These are phyloP conservation scores for Yamadazyma triangularis DNA, from an alignment of 1,139 yeast species.

Conservation along the genomic window DNA sequence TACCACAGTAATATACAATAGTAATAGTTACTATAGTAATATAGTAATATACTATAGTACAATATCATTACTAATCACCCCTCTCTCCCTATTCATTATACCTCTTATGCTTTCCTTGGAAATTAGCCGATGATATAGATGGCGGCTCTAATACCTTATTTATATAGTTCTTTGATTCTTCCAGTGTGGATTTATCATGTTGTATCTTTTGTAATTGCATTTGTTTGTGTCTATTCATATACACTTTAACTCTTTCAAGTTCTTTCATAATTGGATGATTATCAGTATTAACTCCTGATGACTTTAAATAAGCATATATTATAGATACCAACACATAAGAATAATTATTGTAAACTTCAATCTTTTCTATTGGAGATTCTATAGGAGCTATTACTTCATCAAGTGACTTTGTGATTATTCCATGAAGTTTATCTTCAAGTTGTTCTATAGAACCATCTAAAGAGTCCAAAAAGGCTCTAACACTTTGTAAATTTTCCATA, in stretches of 20 bases:
- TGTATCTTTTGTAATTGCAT: conserved; percentile 20
- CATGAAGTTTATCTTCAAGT: conserved; percentile 25
- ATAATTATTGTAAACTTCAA: conserved; percentile 34
- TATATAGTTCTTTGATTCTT: conserved; percentile 36
- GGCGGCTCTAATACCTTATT: conserved; percentile 48
- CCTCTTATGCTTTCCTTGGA: conserved; percentile 57
- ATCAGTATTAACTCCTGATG: conserved; percentile 54
- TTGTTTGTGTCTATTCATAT: conserved; percentile 58
- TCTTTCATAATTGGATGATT: conserved; percentile 67
- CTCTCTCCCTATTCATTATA: conserved; percentile 37
- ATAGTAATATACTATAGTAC: too few species aligned
- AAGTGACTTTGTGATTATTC: conserved; percentile 30
- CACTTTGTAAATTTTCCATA: conserved; percentile 43
- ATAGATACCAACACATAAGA: conserved; percentile 44
- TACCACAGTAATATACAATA: too few species aligned
- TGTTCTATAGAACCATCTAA: conserved; percentile 28
- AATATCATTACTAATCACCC: too few species aligned
- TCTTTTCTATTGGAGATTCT: conserved; percentile 32
- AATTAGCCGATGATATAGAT: conserved; percentile 56
- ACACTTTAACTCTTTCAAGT: conserved; percentile 61
- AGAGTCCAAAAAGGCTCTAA: conserved; percentile 20
- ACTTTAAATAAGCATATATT: conserved; percentile 55
- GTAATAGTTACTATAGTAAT: too few species aligned
- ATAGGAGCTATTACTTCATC: conserved; percentile 27
- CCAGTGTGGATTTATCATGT: conserved; percentile 13